Conservation (phyloP, 1,139 yeast genomes). For the Meyerozyma smithsonii region DNA sequence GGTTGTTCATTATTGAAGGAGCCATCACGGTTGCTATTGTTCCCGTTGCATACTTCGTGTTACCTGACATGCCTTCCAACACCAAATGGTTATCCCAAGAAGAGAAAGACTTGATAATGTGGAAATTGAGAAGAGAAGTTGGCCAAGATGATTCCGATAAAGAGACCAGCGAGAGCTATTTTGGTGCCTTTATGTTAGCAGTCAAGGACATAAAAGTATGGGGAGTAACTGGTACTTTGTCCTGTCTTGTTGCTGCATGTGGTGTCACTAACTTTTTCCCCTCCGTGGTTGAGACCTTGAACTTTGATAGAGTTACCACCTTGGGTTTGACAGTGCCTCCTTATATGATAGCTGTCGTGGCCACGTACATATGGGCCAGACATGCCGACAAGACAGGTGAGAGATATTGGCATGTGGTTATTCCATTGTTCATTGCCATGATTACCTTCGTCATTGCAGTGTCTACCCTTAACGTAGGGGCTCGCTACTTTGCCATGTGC, state of each 20-base stretch:
- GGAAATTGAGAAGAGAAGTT: slow-evolving; percentile 36
- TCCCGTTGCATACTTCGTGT: slow-evolving; percentile 17
- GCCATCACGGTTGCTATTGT: slow-evolving; percentile 18
- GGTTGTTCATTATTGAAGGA: slow-evolving; percentile 19
- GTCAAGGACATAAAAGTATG: slow-evolving; percentile 42
- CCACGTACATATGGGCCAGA: slow-evolving; percentile 50
- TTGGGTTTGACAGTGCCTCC: slow-evolving; percentile 60
- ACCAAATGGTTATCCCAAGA: slow-evolving; percentile 17
- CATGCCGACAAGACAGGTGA: slow-evolving; percentile 58
- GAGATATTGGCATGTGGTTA: slow-evolving; percentile 47
- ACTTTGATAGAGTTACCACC: slow-evolving; percentile 45
- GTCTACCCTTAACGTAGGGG: slow-evolving; percentile 51
- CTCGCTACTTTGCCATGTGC: slow-evolving; percentile 59
- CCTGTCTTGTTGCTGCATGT: slow-evolving; percentile 52
- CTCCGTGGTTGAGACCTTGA: slow-evolving; percentile 51
- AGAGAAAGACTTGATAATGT: slow-evolving; percentile 19
- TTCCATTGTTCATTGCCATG: slow-evolving; percentile 42
- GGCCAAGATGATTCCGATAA: slow-evolving; percentile 39
- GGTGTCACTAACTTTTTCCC: slow-evolving; percentile 63
- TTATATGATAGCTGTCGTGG: slow-evolving; percentile 49
- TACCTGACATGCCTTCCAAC: slow-evolving; percentile 19
- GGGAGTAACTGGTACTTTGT: slow-evolving; percentile 40
- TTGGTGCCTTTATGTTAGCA: slow-evolving; percentile 36
- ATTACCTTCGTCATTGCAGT: slow-evolving; percentile 51
- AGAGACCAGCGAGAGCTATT: slow-evolving; percentile 29